Percentiles rank a stretch among this genome's conserved stretches.
Evolutionary conservation across 2,329 filamentous ascomycete species (phyloP).

Genomic region (Xylaria sp.): DNA sequence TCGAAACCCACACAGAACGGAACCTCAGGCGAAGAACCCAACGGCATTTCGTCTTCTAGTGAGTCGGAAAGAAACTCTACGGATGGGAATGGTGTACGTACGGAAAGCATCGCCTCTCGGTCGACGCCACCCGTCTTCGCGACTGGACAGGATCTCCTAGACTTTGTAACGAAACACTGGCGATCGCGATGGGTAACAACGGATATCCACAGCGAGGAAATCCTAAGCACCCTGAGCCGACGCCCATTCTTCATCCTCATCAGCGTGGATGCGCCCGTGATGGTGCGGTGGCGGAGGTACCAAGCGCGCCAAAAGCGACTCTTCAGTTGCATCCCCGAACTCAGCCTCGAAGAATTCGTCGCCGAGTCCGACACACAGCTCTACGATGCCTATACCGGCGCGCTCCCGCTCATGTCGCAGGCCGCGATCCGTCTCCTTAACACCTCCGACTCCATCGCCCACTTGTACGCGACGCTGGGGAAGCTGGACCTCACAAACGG

Average conservation of each 20-base stretch:
- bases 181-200: constrained; percentile 78
- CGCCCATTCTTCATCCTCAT: constrained; percentile 91
- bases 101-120: background rate
- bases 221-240: constrained; percentile 68
- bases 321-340: background rate
- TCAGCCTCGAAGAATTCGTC: constrained; percentile 52
- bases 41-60: background rate
- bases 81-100: background rate
- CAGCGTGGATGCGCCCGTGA: constrained; percentile 85
- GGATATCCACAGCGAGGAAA: constrained; percentile 66
- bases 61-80: background rate
- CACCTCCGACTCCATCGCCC: constrained; percentile 64
- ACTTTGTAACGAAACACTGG: constrained; percentile 84
- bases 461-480: constrained; percentile 67
- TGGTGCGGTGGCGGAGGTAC: constrained; percentile 76
- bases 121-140: constrained; percentile 44
- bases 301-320: constrained; percentile 34
- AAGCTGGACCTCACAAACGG: constrained; percentile 72
- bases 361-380: constrained; percentile 64
- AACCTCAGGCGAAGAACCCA: background rate
- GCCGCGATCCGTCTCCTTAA: constrained; percentile 85
- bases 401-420: constrained; percentile 71
- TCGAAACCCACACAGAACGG: background rate
- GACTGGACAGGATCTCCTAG: constrained; percentile 63
- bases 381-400: constrained; percentile 60